Conservation (phyloP, 2,329 filamentous ascomycete species). For the Fusarium ramigenum region DNA sequence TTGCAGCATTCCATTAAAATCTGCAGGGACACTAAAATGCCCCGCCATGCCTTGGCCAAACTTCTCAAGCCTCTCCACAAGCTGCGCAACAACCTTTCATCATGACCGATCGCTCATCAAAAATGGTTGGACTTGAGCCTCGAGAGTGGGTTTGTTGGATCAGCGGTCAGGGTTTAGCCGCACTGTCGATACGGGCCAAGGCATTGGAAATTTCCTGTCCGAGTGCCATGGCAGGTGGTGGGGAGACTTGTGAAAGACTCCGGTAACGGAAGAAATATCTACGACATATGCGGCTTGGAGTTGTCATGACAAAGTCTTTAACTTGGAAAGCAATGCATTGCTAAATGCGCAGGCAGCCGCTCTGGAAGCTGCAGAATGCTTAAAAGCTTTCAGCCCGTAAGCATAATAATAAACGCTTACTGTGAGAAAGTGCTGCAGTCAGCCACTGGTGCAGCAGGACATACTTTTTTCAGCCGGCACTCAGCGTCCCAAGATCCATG, state of each 20-base stretch:
- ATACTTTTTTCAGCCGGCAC: slow-evolving; percentile 2
- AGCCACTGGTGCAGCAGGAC: background rate
- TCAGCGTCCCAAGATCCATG: slow-evolving; percentile 11
- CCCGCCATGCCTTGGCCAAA: slow-evolving; percentile 40
- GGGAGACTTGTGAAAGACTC: slow-evolving; percentile 3
- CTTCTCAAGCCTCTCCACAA: slow-evolving; percentile 40
- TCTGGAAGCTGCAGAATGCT: slow-evolving; percentile 12
- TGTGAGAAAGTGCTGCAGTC: background rate
- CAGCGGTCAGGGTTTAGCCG: slow-evolving; percentile 40
- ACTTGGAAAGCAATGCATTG: background rate
- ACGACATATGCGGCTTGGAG: slow-evolving; percentile 4
- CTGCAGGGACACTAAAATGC: slow-evolving; percentile 42
- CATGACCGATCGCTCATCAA: slow-evolving; percentile 31
- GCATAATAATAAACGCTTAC: background rate
- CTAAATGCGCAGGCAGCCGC: background rate
- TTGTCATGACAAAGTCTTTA: slow-evolving; percentile 29
- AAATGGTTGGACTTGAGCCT: slow-evolving; percentile 32
- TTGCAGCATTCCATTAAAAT: slow-evolving; percentile 23
- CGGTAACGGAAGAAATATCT: slow-evolving; percentile 6
- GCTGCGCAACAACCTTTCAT: slow-evolving; percentile 37
- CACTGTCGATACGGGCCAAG: slow-evolving; percentile 12
- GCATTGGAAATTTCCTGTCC: background rate
- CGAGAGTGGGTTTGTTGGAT: slow-evolving; percentile 34
- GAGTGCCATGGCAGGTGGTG: slow-evolving; percentile 10
- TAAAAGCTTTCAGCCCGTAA: background rate